phyloP scores from a whole-genome alignment of 2,329 filamentous ascomycete genomes.

The Verticillium nonalfalfae region DNA sequence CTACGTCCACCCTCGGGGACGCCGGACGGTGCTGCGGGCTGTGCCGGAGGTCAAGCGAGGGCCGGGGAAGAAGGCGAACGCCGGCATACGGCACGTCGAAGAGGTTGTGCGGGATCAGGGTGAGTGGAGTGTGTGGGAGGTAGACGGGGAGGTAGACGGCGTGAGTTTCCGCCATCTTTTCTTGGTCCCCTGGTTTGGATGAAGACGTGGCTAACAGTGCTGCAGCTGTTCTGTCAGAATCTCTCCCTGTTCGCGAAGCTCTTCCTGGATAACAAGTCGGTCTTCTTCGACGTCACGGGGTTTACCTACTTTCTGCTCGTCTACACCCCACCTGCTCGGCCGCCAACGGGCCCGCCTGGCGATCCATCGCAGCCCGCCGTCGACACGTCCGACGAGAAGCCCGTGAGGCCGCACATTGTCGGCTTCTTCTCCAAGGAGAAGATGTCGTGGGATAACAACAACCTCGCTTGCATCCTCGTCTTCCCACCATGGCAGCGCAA shows the following conservation, averaged over 20 bases:
- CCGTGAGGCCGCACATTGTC: constrained; percentile 50
- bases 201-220: not conserved
- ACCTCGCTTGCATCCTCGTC: constrained; percentile 89
- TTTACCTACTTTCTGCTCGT: constrained; percentile 95
- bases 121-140: constrained; percentile 82
- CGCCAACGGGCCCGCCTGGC: not conserved
- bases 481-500: constrained; percentile 95
- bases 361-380: constrained; percentile 3
- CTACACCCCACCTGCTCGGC: constrained; percentile 50
- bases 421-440: constrained; percentile 99
- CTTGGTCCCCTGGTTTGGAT: not conserved
- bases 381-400: constrained; percentile 4
- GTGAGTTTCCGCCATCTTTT: constrained; percentile 32
- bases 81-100: constrained; percentile 30
- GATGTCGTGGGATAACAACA: constrained; percentile 98
- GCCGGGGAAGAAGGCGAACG: constrained; percentile 27
- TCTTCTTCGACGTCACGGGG: constrained; percentile 92
- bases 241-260: constrained; percentile 94
- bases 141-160: constrained; percentile 82
- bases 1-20: constrained; percentile 56
- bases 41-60: constrained; percentile 19
- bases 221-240: constrained; percentile 82
- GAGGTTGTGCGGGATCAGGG: constrained; percentile 51
- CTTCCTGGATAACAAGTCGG: constrained; percentile 95
- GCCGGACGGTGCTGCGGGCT: constrained; percentile 30